Base-by-base conservation (phyloP, 768 basidiomycete species). In the Cyclocybe cylindracea region DNA sequence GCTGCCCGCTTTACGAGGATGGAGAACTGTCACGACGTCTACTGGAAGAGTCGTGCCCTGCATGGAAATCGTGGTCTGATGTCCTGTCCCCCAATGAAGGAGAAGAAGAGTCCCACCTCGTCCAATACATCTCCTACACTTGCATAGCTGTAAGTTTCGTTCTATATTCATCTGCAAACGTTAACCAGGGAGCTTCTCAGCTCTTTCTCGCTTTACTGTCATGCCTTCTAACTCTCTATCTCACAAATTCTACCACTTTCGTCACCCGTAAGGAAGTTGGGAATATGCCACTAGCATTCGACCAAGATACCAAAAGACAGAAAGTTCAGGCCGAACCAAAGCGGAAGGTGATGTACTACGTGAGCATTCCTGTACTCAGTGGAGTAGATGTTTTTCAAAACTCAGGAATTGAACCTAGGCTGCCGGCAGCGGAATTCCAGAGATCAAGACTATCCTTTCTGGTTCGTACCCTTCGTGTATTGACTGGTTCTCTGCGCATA, bases 371-470 rank as follows among this genome's bases (percentile, higher is more conserved):
- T 35, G 18, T 24, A 24, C 14, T 44, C 45, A 54, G 10, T 63
- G 9, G 58, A 38, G 39, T 58, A 54, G 56, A 46, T 40, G 57
- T 54, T 45, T 11, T 10, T 40, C 37, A 45, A 32, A 32, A n/a
- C 10, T 29, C 8, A 24, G 4, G 32, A 42, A 53, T 49, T 42
- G 46, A 37, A 46, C 13, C 1, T 60, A 91, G 88, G 93, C 97
- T 8, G 93, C 94, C 14, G 97, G 97, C 14, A 91, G 89, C 62
- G 97, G 97, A 43, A 95, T 98, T 50, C 94, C 95, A 0, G 96
- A 99, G 69, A 88, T 99, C 66, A 99, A 99, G 68, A 91, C 91
- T 0, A 94, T 96, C 50, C 77, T 96, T 39, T 91, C 89, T 44
- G 93, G 91, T 85, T 58, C 39, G 70, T 51, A n/a, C 4, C 39